These are phyloP conservation scores for Phellopilus nigrolimitatus DNA, from an alignment of 1,284 basidiomycete species.

Conservation along the genomic window DNA sequence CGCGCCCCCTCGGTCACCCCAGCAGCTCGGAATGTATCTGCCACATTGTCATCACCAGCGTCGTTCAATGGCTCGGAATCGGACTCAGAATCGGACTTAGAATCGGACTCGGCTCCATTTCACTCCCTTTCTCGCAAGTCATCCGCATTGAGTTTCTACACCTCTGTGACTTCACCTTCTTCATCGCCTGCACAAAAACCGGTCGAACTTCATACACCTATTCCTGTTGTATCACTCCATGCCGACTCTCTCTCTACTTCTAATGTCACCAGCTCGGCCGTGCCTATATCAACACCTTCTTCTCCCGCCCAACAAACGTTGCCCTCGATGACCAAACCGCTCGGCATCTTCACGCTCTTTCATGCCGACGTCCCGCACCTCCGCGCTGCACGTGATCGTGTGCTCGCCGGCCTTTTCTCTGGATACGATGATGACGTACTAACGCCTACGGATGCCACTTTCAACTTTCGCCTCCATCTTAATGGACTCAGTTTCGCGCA, in stretches of 20 bases:
- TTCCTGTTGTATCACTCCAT: conserved; percentile 4
- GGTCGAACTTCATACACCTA: not conserved
- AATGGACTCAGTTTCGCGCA: not conserved
- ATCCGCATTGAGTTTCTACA: conserved; percentile 7
- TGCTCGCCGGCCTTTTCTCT: conserved; percentile 10
- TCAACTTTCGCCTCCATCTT: not conserved
- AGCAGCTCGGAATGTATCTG: not conserved
- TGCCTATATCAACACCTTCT: not conserved
- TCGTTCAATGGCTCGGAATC: not conserved
- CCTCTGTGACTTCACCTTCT: conserved; percentile 6
- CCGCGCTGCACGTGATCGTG: conserved; percentile 10
- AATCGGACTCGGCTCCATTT: not conserved
- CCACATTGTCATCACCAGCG: conserved; percentile 1
- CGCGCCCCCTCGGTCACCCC: not conserved
- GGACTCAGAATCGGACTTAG: too few relatives aligned
- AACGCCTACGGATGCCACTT: conserved; percentile 1
- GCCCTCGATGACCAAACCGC: conserved; percentile 6
- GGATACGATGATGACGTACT: not conserved
- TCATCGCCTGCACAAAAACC: conserved; percentile 5
- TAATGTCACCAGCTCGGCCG: not conserved
- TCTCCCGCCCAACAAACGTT: conserved; percentile 2
- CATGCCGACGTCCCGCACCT: conserved; percentile 11
- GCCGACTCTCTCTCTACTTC: not conserved
- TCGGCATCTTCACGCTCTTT: conserved; percentile 18
- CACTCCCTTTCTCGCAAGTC: conserved; percentile 10